Evolutionary conservation across 495 filamentous ascomycete species (phyloP).

Genomic region (Aspergillus cavernicola): DNA sequence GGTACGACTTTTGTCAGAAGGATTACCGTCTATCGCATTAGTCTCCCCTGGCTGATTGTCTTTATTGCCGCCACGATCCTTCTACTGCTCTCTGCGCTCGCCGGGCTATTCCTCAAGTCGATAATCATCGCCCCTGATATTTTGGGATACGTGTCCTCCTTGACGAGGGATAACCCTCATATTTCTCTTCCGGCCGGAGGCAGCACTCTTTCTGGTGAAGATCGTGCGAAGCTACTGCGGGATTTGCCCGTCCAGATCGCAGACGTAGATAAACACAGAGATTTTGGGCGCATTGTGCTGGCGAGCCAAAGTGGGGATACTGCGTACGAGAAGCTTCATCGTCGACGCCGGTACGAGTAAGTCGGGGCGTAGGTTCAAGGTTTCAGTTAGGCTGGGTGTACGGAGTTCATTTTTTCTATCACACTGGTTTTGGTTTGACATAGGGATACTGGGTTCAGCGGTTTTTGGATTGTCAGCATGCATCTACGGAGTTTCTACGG

Average conservation of each 20-base stretch:
- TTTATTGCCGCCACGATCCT: neutral
- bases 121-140: conserved; percentile 9
- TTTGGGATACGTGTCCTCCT: conserved; percentile 5
- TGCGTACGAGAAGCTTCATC: neutral
- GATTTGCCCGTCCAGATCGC: neutral
- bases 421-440: too few relatives aligned
- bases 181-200: conserved; percentile 1
- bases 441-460: too few relatives aligned
- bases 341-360: neutral
- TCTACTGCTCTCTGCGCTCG: neutral
- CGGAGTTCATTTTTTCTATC: too few relatives aligned
- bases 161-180: neutral
- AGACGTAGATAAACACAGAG: neutral
- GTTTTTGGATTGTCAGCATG: too few relatives aligned
- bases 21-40: neutral
- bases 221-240: neutral
- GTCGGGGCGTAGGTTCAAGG: too few relatives aligned
- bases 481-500: too few relatives aligned
- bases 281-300: neutral
- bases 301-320: neutral
- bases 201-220: neutral
- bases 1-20: neutral
- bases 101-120: neutral
- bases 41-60: neutral
- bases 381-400: too few relatives aligned